Base-by-base conservation (phyloP, 768 basidiomycete genomes). In the Kockovaella imperatae region DNA sequence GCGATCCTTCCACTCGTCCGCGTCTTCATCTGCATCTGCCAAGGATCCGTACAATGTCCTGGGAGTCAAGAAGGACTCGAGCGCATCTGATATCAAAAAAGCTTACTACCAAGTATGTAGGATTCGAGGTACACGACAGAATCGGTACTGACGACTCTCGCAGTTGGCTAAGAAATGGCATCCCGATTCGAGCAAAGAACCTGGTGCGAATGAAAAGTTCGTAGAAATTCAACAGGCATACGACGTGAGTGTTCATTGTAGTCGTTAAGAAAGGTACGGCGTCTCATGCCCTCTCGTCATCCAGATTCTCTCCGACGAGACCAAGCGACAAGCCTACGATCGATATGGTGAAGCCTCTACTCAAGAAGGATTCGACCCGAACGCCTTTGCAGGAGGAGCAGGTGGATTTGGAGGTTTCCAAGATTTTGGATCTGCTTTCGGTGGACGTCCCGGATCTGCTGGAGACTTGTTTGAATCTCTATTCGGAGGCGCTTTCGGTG, bases 161-260 rank as follows among this genome's bases (percentile, higher is more conserved):
- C 65, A 95, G 93, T 83, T 99, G 56, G 95, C 95, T 15, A 86
- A 93, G 53, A 93, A 97, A 76, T 95, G 85, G 65, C 95, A 99
- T 71, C 95, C 95, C 0, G 95, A 99, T 66, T 90, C 90, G 11
- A 97, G 90, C 73, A 85, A 88, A 34, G 65, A 67, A 40, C 85
- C 87, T 62, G 77, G 76, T 39, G 87, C 93, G 0, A 83, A 87
- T 59, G 86, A 86, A 54, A 87, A 86, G 69, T 99, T 99, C 70
- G 78, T 91, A 15, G 93, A 99, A 71, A 96, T 97, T 49, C 95
- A 97, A 69, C 80, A 82, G 60, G 95, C 95, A 10, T 99, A 97
- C 74, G 95, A 97, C 72, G 93, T 96, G 56, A 57, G 82, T 73
- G n/a, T n/a, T n/a, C n/a, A n/a, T n/a, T n/a, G n/a, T 24, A 1